A percentile compares a stretch with the other conserved stretches of the same genome.
Conservation (phyloP, 2,329 filamentous ascomycete genomes). For the Colletotrichum musae region DNA sequence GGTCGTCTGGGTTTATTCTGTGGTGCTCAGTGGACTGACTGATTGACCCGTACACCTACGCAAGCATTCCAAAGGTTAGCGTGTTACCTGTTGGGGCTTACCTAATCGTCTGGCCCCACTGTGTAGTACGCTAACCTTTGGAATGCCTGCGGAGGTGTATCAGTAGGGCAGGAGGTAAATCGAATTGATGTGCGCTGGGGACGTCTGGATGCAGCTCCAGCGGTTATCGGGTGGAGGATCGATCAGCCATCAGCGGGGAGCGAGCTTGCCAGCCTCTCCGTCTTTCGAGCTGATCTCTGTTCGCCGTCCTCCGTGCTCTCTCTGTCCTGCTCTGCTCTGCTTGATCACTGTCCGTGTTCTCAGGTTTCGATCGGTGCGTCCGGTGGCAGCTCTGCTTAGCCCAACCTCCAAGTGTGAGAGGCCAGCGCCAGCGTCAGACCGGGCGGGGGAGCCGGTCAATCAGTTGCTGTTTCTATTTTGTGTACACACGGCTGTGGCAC, state of each 20-base stretch:
- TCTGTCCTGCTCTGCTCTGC: no score
- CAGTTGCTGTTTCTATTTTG: constrained; percentile 24
- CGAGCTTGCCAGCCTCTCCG: background rate
- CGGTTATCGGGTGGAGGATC: background rate
- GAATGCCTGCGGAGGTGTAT: no score
- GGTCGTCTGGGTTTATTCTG: background rate
- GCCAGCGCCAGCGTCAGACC: constrained; percentile 11
- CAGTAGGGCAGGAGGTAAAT: constrained; percentile 32
- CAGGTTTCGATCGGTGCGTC: constrained; percentile 29
- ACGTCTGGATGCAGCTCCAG: constrained; percentile 31
- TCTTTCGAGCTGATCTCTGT: constrained; percentile 5
- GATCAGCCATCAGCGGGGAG: background rate
- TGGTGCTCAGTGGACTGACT: background rate
- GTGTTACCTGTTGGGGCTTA: no score
- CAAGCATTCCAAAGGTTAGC: no score
- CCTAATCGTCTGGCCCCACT: no score
- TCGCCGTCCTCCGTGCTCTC: no score
- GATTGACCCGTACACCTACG: no score
- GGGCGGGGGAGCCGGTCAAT: constrained; percentile 16
- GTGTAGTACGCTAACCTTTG: no score
- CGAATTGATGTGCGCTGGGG: constrained; percentile 37
- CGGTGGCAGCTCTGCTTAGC: constrained; percentile 2
- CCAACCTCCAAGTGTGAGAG: background rate
- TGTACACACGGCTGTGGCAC: constrained; percentile 10
- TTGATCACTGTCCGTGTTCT: constrained; percentile 12